Conservation (phyloP, 371 early-diverging fungal species). For the Mortierella sp. region DNA sequence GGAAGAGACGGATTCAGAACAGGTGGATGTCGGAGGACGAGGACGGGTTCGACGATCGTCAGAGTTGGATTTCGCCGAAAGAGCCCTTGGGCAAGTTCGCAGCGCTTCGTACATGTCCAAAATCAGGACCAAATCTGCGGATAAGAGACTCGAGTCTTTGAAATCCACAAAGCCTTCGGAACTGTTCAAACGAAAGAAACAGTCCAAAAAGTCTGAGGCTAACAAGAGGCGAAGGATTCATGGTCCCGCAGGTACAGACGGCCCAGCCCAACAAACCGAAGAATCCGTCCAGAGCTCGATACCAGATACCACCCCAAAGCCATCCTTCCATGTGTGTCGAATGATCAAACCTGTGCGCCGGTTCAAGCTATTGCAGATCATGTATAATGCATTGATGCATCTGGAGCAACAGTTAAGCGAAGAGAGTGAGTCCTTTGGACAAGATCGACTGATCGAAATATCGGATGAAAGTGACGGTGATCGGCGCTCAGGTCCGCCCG, state of each 20-base stretch:
- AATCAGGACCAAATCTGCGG: neutral
- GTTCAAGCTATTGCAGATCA: slow-evolving; percentile 56
- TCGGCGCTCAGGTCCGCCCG: neutral
- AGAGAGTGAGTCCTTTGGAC: neutral
- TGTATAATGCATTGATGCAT: slow-evolving; percentile 32
- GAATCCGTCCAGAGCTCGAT: neutral
- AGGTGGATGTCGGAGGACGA: slow-evolving; percentile 34
- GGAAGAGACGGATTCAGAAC: slow-evolving; percentile 21
- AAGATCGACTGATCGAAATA: neutral
- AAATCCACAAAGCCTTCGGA: slow-evolving; percentile 13
- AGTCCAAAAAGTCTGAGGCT: slow-evolving; percentile 1
- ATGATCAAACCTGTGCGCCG: slow-evolving; percentile 67
- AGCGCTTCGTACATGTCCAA: slow-evolving; percentile 30
- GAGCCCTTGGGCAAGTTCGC: slow-evolving; percentile 25
- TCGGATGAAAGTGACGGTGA: neutral
- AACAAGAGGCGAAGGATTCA: neutral
- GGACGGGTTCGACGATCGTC: slow-evolving; percentile 5
- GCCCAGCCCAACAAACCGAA: neutral
- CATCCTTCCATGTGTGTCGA: slow-evolving; percentile 52
- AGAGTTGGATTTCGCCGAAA: slow-evolving; percentile 7
- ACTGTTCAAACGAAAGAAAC: slow-evolving; percentile 27
- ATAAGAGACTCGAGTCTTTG: neutral
- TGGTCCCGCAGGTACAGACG: neutral
- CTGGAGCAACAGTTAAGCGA: slow-evolving; percentile 9
- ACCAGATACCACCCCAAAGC: neutral